phyloP scores from a whole-genome alignment of 257 asterid species.

The Craterostigma plantagineum region DNA sequence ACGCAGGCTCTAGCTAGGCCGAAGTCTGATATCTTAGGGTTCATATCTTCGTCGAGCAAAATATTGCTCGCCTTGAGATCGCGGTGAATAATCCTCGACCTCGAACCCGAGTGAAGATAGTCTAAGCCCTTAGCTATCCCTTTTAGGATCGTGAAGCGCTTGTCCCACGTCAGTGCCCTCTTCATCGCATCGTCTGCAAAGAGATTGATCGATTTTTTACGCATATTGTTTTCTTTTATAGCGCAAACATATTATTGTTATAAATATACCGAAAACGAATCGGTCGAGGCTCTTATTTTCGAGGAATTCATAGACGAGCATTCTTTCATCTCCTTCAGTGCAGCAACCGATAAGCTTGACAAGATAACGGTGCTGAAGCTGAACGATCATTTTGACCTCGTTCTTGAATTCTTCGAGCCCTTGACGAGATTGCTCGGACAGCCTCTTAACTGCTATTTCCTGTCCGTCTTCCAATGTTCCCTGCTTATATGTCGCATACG shows the following conservation, averaged over 20 bases:
- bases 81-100: conserved; percentile 58
- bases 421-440: conserved; percentile 46
- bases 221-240: neutral
- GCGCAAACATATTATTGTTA: no score
- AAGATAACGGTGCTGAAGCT: conserved; percentile 57
- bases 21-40: conserved; percentile 65
- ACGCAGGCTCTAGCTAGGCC: conserved; percentile 78
- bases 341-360: conserved; percentile 63
- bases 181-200: conserved; percentile 22
- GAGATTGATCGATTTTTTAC: neutral
- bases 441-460: conserved; percentile 59
- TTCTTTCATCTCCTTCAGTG: conserved; percentile 50
- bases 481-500: no score
- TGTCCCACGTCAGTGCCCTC: conserved; percentile 40
- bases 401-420: conserved; percentile 62
- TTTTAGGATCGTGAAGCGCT: conserved; percentile 43
- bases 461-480: conserved; percentile 33
- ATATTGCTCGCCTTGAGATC: conserved; percentile 72
- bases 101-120: conserved; percentile 68
- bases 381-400: conserved; percentile 52
- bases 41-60: conserved; percentile 51
- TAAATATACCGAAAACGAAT: conserved; percentile 33
- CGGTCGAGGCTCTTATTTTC: conserved; percentile 61
- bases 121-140: conserved; percentile 58
- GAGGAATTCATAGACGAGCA: conserved; percentile 58